Evolutionary conservation across 2,329 filamentous ascomycete genomes (phyloP).

Genomic region (Aureobasidium sp.): DNA sequence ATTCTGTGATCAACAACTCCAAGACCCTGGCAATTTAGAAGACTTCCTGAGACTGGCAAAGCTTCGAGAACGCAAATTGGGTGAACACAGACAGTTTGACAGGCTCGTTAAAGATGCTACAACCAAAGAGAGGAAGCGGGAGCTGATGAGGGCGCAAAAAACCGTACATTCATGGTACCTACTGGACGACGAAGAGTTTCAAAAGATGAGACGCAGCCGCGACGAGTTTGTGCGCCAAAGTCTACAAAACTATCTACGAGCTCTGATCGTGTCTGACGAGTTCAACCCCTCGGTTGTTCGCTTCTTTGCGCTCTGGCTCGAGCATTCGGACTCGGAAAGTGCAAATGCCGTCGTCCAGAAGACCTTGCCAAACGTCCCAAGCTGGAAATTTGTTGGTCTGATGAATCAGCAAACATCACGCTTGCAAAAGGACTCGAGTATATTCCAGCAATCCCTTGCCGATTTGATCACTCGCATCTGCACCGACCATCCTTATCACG

Average conservation of each 20-base stretch:
- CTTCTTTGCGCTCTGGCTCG: constrained; percentile 91
- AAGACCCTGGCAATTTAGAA: constrained; percentile 76
- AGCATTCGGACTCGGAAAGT: constrained; percentile 66
- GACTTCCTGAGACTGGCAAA: constrained; percentile 76
- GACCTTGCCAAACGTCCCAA: constrained; percentile 68
- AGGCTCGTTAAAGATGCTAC: constrained; percentile 70
- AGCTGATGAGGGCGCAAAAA: constrained; percentile 34
- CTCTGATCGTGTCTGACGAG: constrained; percentile 75
- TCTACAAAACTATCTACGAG: constrained; percentile 86
- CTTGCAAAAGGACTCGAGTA: constrained; percentile 59
- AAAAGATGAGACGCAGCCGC: constrained; percentile 67
- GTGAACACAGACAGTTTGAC: constrained; percentile 57
- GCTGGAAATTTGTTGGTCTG: constrained; percentile 81
- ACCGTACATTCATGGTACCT: constrained; percentile 83
- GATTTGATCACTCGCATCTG: constrained; percentile 76
- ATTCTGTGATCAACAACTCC: constrained; percentile 91
- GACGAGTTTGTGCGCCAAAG: constrained; percentile 81
- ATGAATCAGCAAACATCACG: constrained; percentile 98
- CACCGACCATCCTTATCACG: constrained; percentile 88
- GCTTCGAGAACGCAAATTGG: constrained; percentile 44
- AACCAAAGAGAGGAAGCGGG: constrained; percentile 37
- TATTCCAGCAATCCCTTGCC: constrained; percentile 72
- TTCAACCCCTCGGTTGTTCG: constrained; percentile 85
- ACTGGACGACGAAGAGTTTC: constrained; percentile 82
- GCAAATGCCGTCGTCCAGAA: constrained; percentile 71